Evolutionary conservation across 2,329 filamentous ascomycete species (phyloP).

Genomic region (Aureobasidium sp.): DNA sequence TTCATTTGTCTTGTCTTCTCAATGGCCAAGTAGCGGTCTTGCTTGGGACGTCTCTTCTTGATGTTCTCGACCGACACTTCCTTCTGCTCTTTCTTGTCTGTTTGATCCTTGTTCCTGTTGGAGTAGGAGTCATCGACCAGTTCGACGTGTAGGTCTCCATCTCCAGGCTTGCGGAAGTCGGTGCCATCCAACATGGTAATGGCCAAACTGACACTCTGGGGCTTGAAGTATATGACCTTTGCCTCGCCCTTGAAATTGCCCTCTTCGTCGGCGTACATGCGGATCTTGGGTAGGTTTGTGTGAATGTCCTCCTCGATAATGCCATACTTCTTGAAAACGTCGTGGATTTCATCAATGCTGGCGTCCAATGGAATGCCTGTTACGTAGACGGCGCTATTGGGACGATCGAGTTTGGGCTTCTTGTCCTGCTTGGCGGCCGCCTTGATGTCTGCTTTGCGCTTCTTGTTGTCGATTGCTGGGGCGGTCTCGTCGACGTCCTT

Average conservation of each 20-base stretch:
- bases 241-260: constrained; percentile 91
- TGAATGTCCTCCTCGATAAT: constrained; percentile 94
- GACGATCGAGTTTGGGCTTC: constrained; percentile 27
- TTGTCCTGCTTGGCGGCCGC: constrained; percentile 22
- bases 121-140: constrained; percentile 74
- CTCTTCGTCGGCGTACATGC: constrained; percentile 75
- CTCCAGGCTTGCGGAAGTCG: constrained; percentile 60
- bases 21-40: constrained; percentile 77
- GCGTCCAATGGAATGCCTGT: constrained; percentile 77
- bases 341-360: constrained; percentile 69
- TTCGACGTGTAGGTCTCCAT: constrained; percentile 68
- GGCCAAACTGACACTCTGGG: constrained; percentile 81
- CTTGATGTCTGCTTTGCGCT: constrained; percentile 33
- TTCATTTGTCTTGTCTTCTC: constrained; percentile 85
- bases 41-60: constrained; percentile 48
- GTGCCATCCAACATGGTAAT: constrained; percentile 74
- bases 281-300: constrained; percentile 77
- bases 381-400: constrained; percentile 89
- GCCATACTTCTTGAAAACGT: constrained; percentile 79
- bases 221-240: constrained; percentile 84
- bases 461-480: constrained; percentile 36
- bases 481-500: constrained; percentile 46
- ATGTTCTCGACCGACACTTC: constrained; percentile 46
- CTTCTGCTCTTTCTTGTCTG: constrained; percentile 54
- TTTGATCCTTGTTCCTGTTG: constrained; percentile 56